phyloP scores from a whole-genome alignment of 2,329 filamentous ascomycete genomes.

The Cladosporium phlei region DNA sequence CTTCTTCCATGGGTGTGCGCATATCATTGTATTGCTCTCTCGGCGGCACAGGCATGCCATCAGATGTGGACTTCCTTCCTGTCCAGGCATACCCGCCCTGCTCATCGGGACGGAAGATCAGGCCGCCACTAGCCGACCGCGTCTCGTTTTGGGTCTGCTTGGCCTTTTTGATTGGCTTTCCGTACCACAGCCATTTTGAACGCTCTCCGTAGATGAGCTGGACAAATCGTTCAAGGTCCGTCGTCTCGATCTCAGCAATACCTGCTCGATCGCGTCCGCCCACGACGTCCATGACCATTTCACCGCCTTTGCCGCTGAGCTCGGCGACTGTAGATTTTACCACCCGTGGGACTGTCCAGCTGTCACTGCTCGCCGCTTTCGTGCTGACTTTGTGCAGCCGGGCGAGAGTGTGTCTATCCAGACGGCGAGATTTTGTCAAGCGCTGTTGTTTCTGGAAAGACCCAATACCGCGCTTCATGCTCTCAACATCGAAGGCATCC shows the following conservation, averaged over 20 bases:
- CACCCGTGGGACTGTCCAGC: conserved; percentile 86
- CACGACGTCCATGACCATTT: conserved; percentile 94
- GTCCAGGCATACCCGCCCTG: conserved; percentile 43
- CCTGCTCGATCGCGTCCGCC: conserved; percentile 76
- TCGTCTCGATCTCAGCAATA: conserved; percentile 86
- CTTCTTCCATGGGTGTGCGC: conserved; percentile 22
- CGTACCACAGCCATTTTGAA: conserved; percentile 91
- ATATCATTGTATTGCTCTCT: conserved; percentile 21
- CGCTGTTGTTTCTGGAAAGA: conserved; percentile 89
- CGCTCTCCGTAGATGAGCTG: conserved; percentile 74
- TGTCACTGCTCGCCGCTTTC: conserved; percentile 83
- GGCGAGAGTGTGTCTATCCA: conserved; percentile 80
- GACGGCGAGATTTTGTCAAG: conserved; percentile 66
- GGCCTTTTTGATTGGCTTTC: conserved; percentile 68
- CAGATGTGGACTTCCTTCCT: conserved; percentile 46
- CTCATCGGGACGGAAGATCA: conserved; percentile 57
- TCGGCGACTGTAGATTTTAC: conserved; percentile 95
- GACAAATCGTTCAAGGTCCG: conserved; percentile 80
- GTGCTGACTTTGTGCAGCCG: conserved; percentile 77
- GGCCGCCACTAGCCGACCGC: conserved; percentile 24
- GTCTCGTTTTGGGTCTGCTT: conserved; percentile 18
- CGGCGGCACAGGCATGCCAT: conserved; percentile 37
- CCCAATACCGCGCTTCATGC: conserved; percentile 75
- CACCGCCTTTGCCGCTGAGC: conserved; percentile 86
- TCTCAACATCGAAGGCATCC: conserved; percentile 82